phyloP scores from a whole-genome alignment of 164 flowering plant genomes.

The Vitis rotundifolia region DNA sequence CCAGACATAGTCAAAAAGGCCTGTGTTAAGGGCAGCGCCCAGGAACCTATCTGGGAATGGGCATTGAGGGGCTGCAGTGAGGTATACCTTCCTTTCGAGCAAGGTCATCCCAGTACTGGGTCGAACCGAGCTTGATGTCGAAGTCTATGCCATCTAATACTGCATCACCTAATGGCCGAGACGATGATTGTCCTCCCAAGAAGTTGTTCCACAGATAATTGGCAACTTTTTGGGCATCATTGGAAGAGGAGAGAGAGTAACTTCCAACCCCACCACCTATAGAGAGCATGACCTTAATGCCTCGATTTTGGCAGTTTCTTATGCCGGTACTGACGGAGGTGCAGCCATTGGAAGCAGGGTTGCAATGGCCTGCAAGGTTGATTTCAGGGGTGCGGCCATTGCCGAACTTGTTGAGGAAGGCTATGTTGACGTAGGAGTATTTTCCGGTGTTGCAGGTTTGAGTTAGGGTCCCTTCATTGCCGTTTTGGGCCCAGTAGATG shows the following conservation, averaged over 20 bases:
- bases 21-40: conserved; percentile 29
- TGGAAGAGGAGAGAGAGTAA: conserved; percentile 42
- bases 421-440: too few relatives aligned
- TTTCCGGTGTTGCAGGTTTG: conserved; percentile 15
- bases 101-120: conserved; percentile 30
- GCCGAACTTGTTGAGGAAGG: conserved; percentile 17
- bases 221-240: conserved; percentile 43
- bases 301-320: conserved; percentile 31
- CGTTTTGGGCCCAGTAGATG: conserved; percentile 23
- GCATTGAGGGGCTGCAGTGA: conserved; percentile 56
- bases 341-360: too few relatives aligned
- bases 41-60: conserved; percentile 40
- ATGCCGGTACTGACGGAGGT: conserved; percentile 20
- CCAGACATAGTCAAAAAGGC: conserved; percentile 53
- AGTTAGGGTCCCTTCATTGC: conserved; percentile 10
- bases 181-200: conserved; percentile 39
- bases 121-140: conserved; percentile 37
- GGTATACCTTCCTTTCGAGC: conserved; percentile 35
- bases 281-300: conserved; percentile 51
- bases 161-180: conserved; percentile 47
- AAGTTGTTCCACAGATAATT: conserved; percentile 47
- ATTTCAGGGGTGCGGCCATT: too few relatives aligned
- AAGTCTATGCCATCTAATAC: conserved; percentile 51
- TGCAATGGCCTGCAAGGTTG: too few relatives aligned
- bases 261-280: conserved; percentile 49